Conservation (phyloP, 2,329 filamentous ascomycete genomes). For the Acarospora socialis region DNA sequence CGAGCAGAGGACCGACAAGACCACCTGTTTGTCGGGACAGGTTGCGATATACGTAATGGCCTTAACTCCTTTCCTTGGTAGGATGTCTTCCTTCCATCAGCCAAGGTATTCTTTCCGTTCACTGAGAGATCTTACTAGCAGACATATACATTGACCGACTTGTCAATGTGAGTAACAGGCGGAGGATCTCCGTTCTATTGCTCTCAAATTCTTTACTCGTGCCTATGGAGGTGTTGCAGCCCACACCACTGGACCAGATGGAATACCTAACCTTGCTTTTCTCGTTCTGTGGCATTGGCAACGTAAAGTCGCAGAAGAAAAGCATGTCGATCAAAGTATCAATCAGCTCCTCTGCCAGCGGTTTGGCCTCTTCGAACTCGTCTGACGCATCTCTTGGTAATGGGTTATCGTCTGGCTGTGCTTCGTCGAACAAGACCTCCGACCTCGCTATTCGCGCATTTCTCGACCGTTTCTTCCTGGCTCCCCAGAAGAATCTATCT, state of each 20-base stretch:
- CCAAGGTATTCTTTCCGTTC: conserved; percentile 1
- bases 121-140: conserved; percentile 37
- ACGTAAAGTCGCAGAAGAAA: conserved; percentile 82
- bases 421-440: conserved; percentile 76
- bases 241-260: conserved; percentile 97
- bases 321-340: conserved; percentile 79
- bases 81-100: conserved; percentile 31
- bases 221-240: conserved; percentile 76
- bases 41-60: conserved; percentile 81
- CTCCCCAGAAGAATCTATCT: conserved; percentile 81
- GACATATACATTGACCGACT: conserved; percentile 92
- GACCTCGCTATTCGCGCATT: conserved; percentile 41
- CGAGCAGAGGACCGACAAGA: conserved; percentile 81
- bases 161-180: conserved; percentile 69
- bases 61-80: conserved; percentile 71
- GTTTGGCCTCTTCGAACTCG: conserved; percentile 69
- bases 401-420: conserved; percentile 37
- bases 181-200: conserved; percentile 80
- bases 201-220: conserved; percentile 87
- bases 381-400: conserved; percentile 32
- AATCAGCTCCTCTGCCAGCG: conserved; percentile 81
- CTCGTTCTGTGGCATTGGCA: conserved; percentile 55
- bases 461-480: conserved; percentile 56
- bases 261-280: conserved; percentile 77
- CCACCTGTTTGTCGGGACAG: conserved; percentile 77